A percentile compares a stretch with the other conserved stretches of the same genome.
phyloP scores from a whole-genome alignment of 108 stramenopile species.

The Asterionellopsis glacialis region DNA sequence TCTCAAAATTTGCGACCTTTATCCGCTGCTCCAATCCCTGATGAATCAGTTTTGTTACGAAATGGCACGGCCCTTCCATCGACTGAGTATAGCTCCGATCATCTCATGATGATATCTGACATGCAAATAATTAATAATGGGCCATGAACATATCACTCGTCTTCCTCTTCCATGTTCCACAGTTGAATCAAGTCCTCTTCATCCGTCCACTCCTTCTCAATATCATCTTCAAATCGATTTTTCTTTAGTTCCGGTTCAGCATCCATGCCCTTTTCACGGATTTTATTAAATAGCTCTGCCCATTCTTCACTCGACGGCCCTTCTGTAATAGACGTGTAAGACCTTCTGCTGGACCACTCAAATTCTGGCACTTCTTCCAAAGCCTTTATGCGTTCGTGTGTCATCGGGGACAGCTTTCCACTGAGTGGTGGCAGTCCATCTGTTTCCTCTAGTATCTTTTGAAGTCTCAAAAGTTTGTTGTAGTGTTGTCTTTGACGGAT shows the following conservation, averaged over 20 bases:
- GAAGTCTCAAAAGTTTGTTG: constrained; percentile 5
- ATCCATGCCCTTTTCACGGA: constrained; percentile 45
- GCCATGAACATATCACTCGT: constrained; percentile 15
- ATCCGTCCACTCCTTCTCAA: constrained; percentile 44
- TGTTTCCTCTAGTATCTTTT: not conserved
- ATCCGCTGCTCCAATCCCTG: constrained; percentile 84
- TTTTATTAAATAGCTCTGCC: constrained; percentile 36
- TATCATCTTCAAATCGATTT: constrained; percentile 44
- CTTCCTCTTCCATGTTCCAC: constrained; percentile 53
- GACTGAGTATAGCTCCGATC: constrained; percentile 93
- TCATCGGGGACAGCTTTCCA: constrained; percentile 12
- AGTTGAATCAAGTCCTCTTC: constrained; percentile 42
- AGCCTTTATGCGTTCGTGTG: constrained; percentile 23
- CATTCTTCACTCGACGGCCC: constrained; percentile 45
- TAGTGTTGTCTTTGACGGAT: constrained; percentile 42
- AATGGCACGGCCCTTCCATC: constrained; percentile 92
- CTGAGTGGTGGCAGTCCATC: not conserved
- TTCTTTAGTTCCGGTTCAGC: constrained; percentile 28
- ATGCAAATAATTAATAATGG: constrained; percentile 77
- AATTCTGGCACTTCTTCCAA: constrained; percentile 41
- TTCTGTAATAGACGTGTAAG: not conserved
- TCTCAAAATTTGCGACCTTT: constrained; percentile 78
- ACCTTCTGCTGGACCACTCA: constrained; percentile 21
- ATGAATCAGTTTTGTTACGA: constrained; percentile 62
- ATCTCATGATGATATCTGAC: constrained; percentile 94